Evolutionary conservation across 805 yeast species (phyloP), one percentile per base, ranked within the genome.

Genomic region (Pichia cabralensis): DNA sequence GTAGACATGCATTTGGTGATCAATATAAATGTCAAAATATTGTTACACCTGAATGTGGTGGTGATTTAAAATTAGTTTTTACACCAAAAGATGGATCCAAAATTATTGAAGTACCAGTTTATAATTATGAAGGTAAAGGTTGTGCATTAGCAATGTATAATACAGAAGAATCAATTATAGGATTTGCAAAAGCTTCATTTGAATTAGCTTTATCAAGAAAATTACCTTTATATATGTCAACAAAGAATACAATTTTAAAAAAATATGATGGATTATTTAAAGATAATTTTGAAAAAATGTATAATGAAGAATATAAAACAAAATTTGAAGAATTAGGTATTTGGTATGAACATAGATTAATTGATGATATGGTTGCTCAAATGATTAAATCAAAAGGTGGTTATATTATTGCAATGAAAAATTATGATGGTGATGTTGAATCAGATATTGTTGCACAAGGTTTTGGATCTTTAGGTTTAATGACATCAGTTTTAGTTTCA

Each of bases 341-440:
- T 58, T 86, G 94, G 94, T 88, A 82, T 61, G 96, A 89, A 65
- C 97, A 89, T 65, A 76, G 97, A 51, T 69, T 89, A 48, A 89
- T 89, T 48, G 97, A 89, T 62, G 97, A 89, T 58, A 89, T 89
- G 97, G 97, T 89, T 33, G 97, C 97, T 16, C 96, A 89, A 67
- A 88, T 89, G 96, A 67, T 89, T 58, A 89, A 89, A 67, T 84
- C 96, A 30, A 76, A 74, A 55, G 97, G 97, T 52, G 96, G 97
- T 6, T 89, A 69, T 60, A 80, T 89, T 50, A 83, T 89, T 62
- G 97, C 97, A 31, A 74, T 89, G 80, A 89, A 89, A 69, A 89
- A 89, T 67, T 89, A 89, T 63, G 97, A 89, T 59, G 97, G 97
- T 60, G 97, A 89, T 58, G 97, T 89, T 37, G 88, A 86, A 64